Conservation (phyloP, 345 rosid genomes). For the Hibiscus mutabilis region DNA sequence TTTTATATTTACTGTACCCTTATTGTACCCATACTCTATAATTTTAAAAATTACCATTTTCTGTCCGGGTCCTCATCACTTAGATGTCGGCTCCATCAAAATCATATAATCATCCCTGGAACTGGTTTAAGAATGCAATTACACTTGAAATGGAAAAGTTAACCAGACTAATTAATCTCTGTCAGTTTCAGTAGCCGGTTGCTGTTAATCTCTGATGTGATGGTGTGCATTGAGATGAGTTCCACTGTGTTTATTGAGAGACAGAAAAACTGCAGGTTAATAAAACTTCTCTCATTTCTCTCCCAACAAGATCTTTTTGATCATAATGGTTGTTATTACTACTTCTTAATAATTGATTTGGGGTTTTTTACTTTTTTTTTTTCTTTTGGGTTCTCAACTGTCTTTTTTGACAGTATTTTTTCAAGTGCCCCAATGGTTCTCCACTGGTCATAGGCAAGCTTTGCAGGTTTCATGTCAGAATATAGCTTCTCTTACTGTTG, state of each 20-base stretch:
- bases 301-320: not conserved
- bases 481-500: constrained; percentile 26
- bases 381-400: constrained; percentile 27
- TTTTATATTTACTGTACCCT: too few relatives aligned
- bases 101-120: not conserved
- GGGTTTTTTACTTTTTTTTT: not conserved
- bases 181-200: too few relatives aligned
- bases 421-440: constrained; percentile 39
- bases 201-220: not conserved
- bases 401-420: constrained; percentile 68
- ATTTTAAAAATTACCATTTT: too few relatives aligned
- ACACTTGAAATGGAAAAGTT: too few relatives aligned
- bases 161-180: too few relatives aligned
- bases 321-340: too few relatives aligned
- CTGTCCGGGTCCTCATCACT: too few relatives aligned
- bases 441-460: constrained; percentile 44
- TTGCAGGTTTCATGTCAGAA: constrained; percentile 47
- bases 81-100: not conserved
- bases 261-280: not conserved
- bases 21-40: too few relatives aligned
- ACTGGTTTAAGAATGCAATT: not conserved
- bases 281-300: not conserved
- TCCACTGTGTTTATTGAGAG: too few relatives aligned
- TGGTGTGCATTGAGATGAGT: not conserved
- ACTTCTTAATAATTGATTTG: not conserved